Evolutionary conservation across 805 yeast species (phyloP).

Genomic region (Priceomyces castillae): DNA sequence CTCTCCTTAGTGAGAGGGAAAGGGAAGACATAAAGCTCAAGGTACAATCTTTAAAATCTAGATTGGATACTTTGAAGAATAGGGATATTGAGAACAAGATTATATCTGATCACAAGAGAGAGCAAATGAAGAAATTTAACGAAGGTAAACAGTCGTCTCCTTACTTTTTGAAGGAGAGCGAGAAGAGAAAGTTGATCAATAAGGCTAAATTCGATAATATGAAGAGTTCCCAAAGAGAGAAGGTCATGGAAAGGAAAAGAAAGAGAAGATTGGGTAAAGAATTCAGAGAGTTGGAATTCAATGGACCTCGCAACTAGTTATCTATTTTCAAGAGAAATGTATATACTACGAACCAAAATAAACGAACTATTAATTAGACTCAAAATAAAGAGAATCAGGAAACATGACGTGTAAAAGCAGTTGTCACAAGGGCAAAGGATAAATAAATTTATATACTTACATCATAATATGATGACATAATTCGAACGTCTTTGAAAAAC

Average conservation of each 20-base stretch:
- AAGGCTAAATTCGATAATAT: conserved; percentile 74
- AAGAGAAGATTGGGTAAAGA: conserved; percentile 83
- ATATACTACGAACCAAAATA: conserved; percentile 4
- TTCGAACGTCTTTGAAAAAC: neutral
- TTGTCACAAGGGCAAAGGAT: neutral
- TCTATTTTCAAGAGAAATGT: neutral
- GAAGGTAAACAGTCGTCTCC: conserved; percentile 49
- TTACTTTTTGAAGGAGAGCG: conserved; percentile 64
- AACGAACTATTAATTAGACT: conserved; percentile 4
- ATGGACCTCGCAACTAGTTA: conserved; percentile 1
- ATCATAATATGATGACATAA: neutral
- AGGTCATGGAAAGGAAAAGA: conserved; percentile 83
- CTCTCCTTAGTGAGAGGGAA: conserved; percentile 43
- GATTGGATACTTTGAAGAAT: conserved; percentile 64
- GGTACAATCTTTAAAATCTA: conserved; percentile 63
- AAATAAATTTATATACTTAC: conserved; percentile 1
- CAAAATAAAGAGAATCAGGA: conserved; percentile 5
- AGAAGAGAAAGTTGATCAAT: conserved; percentile 69
- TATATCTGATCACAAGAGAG: conserved; percentile 54
- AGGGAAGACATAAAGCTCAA: conserved; percentile 50
- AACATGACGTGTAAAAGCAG: neutral
- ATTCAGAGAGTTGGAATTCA: conserved; percentile 52
- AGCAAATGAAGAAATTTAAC: conserved; percentile 46
- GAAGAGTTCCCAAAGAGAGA: conserved; percentile 71
- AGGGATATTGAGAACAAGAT: conserved; percentile 73